Conservation (phyloP, 768 basidiomycete species). For the Coprinellus aureogranulatus region DNA sequence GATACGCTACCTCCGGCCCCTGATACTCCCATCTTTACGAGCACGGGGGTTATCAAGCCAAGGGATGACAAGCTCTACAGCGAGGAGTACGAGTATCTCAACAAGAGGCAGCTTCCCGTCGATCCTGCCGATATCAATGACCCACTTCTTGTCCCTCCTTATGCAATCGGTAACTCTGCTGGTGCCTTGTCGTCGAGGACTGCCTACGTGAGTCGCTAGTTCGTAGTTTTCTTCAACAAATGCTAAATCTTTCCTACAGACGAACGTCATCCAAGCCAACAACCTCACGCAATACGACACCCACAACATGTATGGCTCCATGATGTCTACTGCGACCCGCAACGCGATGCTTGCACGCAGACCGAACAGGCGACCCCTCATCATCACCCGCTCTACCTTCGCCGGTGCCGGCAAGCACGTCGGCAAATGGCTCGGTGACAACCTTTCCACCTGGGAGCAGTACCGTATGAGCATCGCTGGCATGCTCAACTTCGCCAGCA, state of each 20-base stretch:
- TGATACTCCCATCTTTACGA: conserved; percentile 50
- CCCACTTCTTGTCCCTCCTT: conserved; percentile 50
- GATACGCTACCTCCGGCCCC: conserved; percentile 49
- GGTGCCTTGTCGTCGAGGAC: conserved; percentile 54
- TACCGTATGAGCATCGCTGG: conserved; percentile 61
- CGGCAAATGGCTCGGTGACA: conserved; percentile 78
- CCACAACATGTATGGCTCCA: conserved; percentile 68
- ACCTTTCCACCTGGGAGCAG: conserved; percentile 56
- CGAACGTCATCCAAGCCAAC: conserved; percentile 51
- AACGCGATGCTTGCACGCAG: conserved; percentile 62
- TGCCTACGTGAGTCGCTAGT: conserved; percentile 41
- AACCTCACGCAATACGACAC: conserved; percentile 59
- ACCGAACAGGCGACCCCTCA: conserved; percentile 56
- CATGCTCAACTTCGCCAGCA: conserved; percentile 61
- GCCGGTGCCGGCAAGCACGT: conserved; percentile 64
- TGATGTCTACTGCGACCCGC: conserved; percentile 66
- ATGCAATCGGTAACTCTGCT: conserved; percentile 57
- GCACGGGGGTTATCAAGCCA: conserved; percentile 9
- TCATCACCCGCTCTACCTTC: conserved; percentile 75
- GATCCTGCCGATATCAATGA: conserved; percentile 25
- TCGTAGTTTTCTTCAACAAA: background rate
- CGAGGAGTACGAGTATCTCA: background rate
- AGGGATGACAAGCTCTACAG: too few relatives aligned
- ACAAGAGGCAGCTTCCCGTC: conserved; percentile 9
- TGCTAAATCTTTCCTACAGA: conserved; percentile 22